Evolutionary conservation across 2,329 filamentous ascomycete genomes (phyloP), one percentile per base, ranked within the genome.

Genomic region (Mycosphaerelloides madeirae): DNA sequence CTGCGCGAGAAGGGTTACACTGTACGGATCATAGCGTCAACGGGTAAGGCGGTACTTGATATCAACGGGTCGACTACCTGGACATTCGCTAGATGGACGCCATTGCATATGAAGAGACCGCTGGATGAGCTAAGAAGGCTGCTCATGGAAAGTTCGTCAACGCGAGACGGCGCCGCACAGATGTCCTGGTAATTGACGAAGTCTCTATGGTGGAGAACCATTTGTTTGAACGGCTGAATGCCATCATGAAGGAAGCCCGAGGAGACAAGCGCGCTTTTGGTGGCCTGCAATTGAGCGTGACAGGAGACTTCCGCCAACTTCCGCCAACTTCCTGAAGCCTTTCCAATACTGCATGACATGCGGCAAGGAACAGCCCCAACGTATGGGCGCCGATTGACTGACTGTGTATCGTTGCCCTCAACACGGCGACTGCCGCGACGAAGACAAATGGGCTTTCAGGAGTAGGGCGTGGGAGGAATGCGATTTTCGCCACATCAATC

Each of bases 111-210:
- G 51, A 75, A 74, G 44, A 62, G 61, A 29, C 50, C 67, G 0
- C 52, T 78, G 0, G 39, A 66, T 0, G 45, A 57, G 12, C 37
- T 59, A 19, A 41, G 12, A 46, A 46, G 15, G 43, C 29, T 1
- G 66, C 68, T 0, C 59, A 63, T 18, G 65, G 61, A 7, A 65
- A 64, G 8, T 56, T 61, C 2, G 56, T 68, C 0, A 60, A 50
- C 16, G 57, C 65, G 1, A 66, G 73, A 0, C 60, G 80, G 1
- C 54, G 15, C 0, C 25, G 59, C 0, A 78, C 74, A 0, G 68
- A 83, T 38, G 74, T 81, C 1, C 66, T 84, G 1, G 71, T 84
- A 18, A 78, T 84, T 13, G 80, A 84, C 52, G 81, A 84, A 60
- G 77, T 85, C 45, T 80, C 75, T 49, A 84, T 84, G 81, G 32